Evolutionary conservation across 2,329 filamentous ascomycete genomes (phyloP).

Genomic region (Aureobasidium uvarum): DNA sequence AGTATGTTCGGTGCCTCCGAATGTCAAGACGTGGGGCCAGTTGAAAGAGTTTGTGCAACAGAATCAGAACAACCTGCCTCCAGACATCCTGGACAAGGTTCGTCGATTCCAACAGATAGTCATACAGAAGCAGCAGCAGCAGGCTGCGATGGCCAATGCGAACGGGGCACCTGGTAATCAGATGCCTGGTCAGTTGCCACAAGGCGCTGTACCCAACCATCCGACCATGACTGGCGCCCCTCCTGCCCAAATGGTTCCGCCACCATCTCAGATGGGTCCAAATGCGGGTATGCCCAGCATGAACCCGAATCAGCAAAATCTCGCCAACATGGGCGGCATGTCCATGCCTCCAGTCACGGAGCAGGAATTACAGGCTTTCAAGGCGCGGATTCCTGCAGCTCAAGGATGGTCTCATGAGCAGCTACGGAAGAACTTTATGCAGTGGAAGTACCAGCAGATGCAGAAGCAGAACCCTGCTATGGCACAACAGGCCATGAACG

Average conservation of each 20-base stretch:
- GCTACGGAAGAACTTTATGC: conserved; percentile 39
- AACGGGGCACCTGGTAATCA: conserved; percentile 22
- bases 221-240: conserved; percentile 36
- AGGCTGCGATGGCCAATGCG: background rate
- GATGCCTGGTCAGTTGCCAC: conserved; percentile 13
- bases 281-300: conserved; percentile 31
- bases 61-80: conserved; percentile 47
- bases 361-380: conserved; percentile 44
- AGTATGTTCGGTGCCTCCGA: conserved; percentile 44
- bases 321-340: conserved; percentile 24
- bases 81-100: conserved; percentile 44
- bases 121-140: conserved; percentile 23
- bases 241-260: conserved; percentile 43
- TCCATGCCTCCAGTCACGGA: conserved; percentile 38
- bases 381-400: conserved; percentile 30
- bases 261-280: conserved; percentile 30
- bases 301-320: conserved; percentile 9
- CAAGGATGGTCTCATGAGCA: conserved; percentile 45
- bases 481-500: conserved; percentile 16
- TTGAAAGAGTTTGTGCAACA: conserved; percentile 54
- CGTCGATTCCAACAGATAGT: conserved; percentile 18
- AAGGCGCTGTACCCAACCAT: background rate
- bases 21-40: conserved; percentile 57
- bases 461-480: conserved; percentile 27
- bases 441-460: conserved; percentile 29